Base-by-base conservation (phyloP, 1,284 basidiomycete species). In the Cutaneotrichosporon cyanovorans region DNA sequence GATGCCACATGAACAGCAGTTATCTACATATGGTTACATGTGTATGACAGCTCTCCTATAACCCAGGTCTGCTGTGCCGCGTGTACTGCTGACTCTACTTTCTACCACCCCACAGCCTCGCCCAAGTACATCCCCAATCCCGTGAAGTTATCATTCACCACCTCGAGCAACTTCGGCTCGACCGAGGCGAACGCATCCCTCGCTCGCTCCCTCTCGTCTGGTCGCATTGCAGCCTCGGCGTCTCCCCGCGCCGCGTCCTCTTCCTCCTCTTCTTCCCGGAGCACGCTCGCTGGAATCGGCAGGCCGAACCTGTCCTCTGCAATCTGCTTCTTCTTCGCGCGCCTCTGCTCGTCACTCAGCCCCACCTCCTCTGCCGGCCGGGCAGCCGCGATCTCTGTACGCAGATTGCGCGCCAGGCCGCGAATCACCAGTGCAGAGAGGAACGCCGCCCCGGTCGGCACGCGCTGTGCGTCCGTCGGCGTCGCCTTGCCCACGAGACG, bases 261-360 rank as follows among this genome's bases (percentile, higher is more conserved):
- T 42, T 67, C 64, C 46, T 66, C 63, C 35, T 65, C 63, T 32
- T 66, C 63, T 38, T 65, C 66, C 23, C 55, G 56, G 33, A 65
- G 42, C 23, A 71, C 60, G 16, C 41, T 53, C 3, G 63, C 63
- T 4, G 68, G 68, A 37, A 71, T 71, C 6, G 69, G 69, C 22
- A 72, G 52, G 4, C 70, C 70, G 48, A 66, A 70, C 25, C 65
- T 51, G 39, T 72, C 68, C 42, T 62, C 66, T 14, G 53, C 42
- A 10, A 63, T 43, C 37, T 65, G 58, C 38, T 59, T 61, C 52
- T 61, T 63, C 57, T 61, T 61, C 40, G 57, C 56, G 28, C 47
- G 47, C 14, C 53, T 52, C 28, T 57, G 56, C 35, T 53, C 51
- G 30, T 50, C 48, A 11, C 39, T 45, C 34, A 54, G 30, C 20